These are phyloP conservation scores for Tieghemiomyces parasiticus DNA, from an alignment of 192 early-diverging fungal species.

Conservation along the genomic window DNA sequence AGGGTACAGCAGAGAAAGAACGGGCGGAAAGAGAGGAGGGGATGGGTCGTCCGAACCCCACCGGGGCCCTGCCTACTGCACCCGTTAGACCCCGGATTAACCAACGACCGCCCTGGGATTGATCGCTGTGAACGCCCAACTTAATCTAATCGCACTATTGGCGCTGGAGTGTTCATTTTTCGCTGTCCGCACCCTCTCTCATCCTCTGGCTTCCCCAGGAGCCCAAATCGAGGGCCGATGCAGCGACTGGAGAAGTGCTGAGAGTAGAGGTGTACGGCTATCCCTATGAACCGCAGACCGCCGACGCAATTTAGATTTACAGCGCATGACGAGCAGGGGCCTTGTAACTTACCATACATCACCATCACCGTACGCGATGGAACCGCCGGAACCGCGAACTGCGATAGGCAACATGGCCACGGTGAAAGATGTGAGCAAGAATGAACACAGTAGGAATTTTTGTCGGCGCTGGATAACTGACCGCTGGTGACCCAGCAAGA, in stretches of 20 bases:
- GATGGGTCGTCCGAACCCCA: too few species aligned
- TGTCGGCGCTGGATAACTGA: not conserved
- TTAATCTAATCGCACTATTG: too few species aligned
- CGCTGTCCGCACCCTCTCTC: too few species aligned
- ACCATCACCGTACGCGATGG: not conserved
- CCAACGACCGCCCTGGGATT: too few species aligned
- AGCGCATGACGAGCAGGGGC: not conserved
- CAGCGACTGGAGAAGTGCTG: not conserved
- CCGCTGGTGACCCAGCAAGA: not conserved
- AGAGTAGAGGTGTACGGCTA: not conserved
- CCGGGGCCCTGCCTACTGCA: too few species aligned
- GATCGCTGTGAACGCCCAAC: too few species aligned
- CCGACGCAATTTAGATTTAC: not conserved
- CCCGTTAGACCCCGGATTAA: too few species aligned
- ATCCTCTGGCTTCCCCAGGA: too few species aligned
- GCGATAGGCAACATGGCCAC: not conserved
- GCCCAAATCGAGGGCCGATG: not conserved
- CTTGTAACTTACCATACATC: conserved; percentile 3
- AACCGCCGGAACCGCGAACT: not conserved
- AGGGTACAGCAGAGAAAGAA: too few species aligned
- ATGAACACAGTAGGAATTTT: not conserved
- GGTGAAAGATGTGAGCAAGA: not conserved
- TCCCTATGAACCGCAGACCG: not conserved
- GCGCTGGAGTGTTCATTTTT: too few species aligned
- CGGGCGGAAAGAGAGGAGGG: too few species aligned